These are phyloP conservation scores for Metarhizium rileyi DNA, from an alignment of 2,329 filamentous ascomycete species.

Conservation along the genomic window DNA sequence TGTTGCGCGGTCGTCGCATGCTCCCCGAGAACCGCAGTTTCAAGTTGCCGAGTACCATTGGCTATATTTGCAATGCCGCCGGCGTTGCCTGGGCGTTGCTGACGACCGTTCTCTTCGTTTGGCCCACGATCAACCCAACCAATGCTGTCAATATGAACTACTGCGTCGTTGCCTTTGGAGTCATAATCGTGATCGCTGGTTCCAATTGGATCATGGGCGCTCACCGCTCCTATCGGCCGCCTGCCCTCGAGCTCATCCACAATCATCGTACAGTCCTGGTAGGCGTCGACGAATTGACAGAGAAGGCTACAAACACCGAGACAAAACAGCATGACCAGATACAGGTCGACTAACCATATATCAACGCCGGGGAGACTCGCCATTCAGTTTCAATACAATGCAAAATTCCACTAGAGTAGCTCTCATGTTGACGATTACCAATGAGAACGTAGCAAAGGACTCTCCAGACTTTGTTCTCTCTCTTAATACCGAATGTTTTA, in stretches of 20 bases:
- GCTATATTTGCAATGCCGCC: slow-evolving; percentile 24
- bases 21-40: slow-evolving; percentile 41
- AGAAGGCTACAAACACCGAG: background rate
- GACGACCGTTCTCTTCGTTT: slow-evolving; percentile 67
- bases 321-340: background rate
- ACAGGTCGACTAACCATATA: no score
- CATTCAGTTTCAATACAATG: no score
- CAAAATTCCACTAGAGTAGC: no score
- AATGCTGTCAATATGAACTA: slow-evolving; percentile 58
- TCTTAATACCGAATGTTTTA: no score
- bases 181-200: slow-evolving; percentile 33
- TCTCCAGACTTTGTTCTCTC: no score
- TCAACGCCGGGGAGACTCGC: no score
- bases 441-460: no score
- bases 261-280: background rate
- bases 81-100: slow-evolving; percentile 44
- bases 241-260: background rate
- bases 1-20: slow-evolving; percentile 53
- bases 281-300: background rate
- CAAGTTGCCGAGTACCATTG: slow-evolving; percentile 22
- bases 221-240: slow-evolving; percentile 30
- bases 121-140: slow-evolving; percentile 57
- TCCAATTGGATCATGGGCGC: slow-evolving; percentile 37
- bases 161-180: slow-evolving; percentile 34
- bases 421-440: no score